Evolutionary conservation across 306 rosid species (phyloP).

Genomic region (Gastrolobium bilobum): DNA sequence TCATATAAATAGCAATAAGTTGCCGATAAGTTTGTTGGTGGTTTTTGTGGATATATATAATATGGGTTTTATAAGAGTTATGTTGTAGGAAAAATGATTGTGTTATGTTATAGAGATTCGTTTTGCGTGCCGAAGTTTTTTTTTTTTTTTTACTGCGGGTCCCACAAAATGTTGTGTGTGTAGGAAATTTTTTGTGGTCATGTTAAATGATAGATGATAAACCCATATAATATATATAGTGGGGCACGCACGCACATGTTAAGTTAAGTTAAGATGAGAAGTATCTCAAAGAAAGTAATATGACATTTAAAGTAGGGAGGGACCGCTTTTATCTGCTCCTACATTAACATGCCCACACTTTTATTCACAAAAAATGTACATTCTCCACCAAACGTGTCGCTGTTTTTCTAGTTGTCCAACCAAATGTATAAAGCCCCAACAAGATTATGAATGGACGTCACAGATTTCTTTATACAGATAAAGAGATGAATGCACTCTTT

Average conservation of each 20-base stretch:
- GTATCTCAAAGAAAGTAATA: neutral
- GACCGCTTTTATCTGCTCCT: slow-evolving; percentile 50
- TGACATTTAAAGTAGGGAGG: slow-evolving; percentile 39
- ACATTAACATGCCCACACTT: neutral
- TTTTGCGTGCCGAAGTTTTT: too few species aligned
- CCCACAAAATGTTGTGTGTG: too few species aligned
- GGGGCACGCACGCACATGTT: neutral
- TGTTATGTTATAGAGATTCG: too few species aligned
- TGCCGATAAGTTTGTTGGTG: neutral
- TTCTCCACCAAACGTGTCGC: slow-evolving; percentile 68
- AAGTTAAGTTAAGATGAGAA: slow-evolving; percentile 3
- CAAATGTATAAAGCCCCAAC: slow-evolving; percentile 16
- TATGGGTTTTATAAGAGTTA: too few species aligned
- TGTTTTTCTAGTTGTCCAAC: slow-evolving; percentile 41
- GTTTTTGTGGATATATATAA: slow-evolving; percentile 2
- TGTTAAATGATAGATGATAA: too few species aligned
- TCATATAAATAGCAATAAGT: neutral
- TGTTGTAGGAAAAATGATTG: too few species aligned
- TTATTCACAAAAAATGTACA: slow-evolving; percentile 6
- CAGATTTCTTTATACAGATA: slow-evolving; percentile 23
- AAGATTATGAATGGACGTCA: slow-evolving; percentile 60
- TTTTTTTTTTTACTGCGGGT: too few species aligned
- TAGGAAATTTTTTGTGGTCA: too few species aligned
- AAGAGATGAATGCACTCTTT: slow-evolving; percentile 8
- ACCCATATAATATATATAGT: neutral